Evolutionary conservation across 345 rosid species (phyloP).

Genomic region (Eucalyptus tenuipes): DNA sequence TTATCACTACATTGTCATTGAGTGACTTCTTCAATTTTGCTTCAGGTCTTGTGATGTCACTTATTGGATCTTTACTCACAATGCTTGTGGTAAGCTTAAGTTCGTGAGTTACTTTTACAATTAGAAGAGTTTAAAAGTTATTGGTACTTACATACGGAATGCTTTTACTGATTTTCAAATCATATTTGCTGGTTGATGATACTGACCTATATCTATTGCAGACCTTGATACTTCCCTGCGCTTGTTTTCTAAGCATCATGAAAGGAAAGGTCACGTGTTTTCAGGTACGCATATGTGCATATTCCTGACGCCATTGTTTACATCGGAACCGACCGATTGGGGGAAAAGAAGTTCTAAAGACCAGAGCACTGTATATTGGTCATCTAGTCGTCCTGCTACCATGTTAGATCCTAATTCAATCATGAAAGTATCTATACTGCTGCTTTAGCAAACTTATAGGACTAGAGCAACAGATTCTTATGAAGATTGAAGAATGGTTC

Average conservation of each 20-base stretch:
- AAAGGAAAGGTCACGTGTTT: conserved; percentile 33
- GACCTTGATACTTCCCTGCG: conserved; percentile 93
- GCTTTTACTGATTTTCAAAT: background rate
- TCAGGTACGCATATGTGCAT: conserved; percentile 29
- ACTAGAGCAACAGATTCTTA: background rate
- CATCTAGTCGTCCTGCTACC: background rate
- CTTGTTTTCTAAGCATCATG: conserved; percentile 78
- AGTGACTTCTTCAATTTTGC: background rate
- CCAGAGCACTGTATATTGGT: background rate
- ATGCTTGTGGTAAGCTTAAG: conserved; percentile 72
- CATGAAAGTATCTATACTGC: background rate
- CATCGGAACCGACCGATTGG: background rate
- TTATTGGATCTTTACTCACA: conserved; percentile 81
- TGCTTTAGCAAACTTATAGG: background rate
- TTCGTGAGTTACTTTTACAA: background rate
- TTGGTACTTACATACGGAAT: background rate
- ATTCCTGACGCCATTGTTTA: background rate
- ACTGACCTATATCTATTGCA: conserved; percentile 1
- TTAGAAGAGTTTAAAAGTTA: background rate
- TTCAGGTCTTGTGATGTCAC: conserved; percentile 77
- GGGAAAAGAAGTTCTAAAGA: background rate
- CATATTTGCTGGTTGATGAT: background rate
- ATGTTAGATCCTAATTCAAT: background rate
- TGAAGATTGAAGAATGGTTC: background rate
- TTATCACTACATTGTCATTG: background rate